Conservation (phyloP, 2,329 filamentous ascomycete species). For the Penicillium rolfsii region DNA sequence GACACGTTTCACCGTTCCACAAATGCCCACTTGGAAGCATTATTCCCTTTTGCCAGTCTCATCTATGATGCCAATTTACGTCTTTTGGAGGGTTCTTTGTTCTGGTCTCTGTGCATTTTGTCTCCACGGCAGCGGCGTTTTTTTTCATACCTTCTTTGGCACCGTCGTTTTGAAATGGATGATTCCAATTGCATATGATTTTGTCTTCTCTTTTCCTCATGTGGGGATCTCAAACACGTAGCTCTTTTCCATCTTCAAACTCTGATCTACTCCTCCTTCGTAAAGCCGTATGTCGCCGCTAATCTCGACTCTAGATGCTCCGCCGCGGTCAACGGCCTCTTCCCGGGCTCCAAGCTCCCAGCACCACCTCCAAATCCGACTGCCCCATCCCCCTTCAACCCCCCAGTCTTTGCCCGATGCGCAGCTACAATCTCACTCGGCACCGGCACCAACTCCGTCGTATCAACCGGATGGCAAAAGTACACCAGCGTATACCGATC, state of each 20-base stretch:
- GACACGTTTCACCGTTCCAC: slow-evolving; percentile 20
- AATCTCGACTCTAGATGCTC: slow-evolving; percentile 62
- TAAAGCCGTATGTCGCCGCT: slow-evolving; percentile 60
- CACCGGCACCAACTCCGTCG: slow-evolving; percentile 57
- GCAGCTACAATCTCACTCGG: slow-evolving; percentile 55
- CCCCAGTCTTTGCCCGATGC: slow-evolving; percentile 37
- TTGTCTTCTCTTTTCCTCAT: not conserved
- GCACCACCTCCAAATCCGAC: slow-evolving; percentile 49
- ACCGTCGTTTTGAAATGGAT: slow-evolving; percentile 22
- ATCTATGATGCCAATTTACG: slow-evolving; percentile 27
- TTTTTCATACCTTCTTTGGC: slow-evolving; percentile 20
- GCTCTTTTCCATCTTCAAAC: not conserved
- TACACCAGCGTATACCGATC: slow-evolving; percentile 64
- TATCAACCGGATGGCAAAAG: slow-evolving; percentile 65
- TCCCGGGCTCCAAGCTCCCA: slow-evolving; percentile 36
- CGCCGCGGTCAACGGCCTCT: slow-evolving; percentile 57
- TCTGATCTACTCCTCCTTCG: slow-evolving; percentile 29
- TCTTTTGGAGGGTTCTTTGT: slow-evolving; percentile 22
- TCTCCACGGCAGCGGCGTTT: slow-evolving; percentile 30
- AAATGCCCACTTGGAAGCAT: slow-evolving; percentile 26
- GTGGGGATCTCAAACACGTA: not conserved
- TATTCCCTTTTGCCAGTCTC: slow-evolving; percentile 23
- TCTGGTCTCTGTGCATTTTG: slow-evolving; percentile 28
- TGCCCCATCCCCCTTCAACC: slow-evolving; percentile 31
- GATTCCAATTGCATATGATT: slow-evolving; percentile 17